Base-by-base conservation (phyloP, 2,329 filamentous ascomycete species). In the Orbilia blumenaviensis region DNA sequence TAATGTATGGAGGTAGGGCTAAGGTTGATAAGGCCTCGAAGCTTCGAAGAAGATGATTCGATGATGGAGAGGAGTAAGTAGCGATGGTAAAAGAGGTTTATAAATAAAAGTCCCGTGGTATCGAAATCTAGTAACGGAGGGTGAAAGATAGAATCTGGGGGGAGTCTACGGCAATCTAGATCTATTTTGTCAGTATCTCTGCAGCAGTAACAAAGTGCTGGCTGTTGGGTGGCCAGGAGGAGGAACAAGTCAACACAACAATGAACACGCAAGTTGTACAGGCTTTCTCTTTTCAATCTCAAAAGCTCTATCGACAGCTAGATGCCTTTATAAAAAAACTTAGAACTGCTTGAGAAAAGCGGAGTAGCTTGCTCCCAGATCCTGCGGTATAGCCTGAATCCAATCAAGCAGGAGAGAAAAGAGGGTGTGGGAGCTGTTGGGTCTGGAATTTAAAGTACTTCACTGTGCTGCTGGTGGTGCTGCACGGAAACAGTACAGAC, bases 381-480 rank as follows among this genome's bases (percentile, higher is more conserved):
- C 34, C 66, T 27, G 56, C 63, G 44, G 56, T 74, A 76, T 63
- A 76, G 72, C 54, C 72, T 76, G 72, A 76, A 76, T 76, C 58
- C 72, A 27, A 34, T 42, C 46, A 36, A 56, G 32, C 52, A 56
- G 52, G 44, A 68, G 64, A 41, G 16, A 41, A 63, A 54, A 38
- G 61, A 34, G 36, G 54, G 69, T 66, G 71, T 58, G 63, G 46
- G 36, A 63, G 71, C 52, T 60, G 34, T 34, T n/a, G 42, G 23
- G 56, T 14, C 50, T 27, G 60, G 60, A 66, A 64, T 58, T 42
- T 52, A 63, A 46, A 25, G n/a, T 42, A 38, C 29, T 34, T 21
- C 7, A 44, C 23, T 12, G 18, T 54, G 50, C 16, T 48, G 32
- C 38, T 48, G 42, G 5, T 34, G 29, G 10, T 34, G 29, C 29